Evolutionary conservation across 495 filamentous ascomycete species (phyloP), one percentile per base, ranked within the genome.

Genomic region (Lindgomyces ingoldianus): DNA sequence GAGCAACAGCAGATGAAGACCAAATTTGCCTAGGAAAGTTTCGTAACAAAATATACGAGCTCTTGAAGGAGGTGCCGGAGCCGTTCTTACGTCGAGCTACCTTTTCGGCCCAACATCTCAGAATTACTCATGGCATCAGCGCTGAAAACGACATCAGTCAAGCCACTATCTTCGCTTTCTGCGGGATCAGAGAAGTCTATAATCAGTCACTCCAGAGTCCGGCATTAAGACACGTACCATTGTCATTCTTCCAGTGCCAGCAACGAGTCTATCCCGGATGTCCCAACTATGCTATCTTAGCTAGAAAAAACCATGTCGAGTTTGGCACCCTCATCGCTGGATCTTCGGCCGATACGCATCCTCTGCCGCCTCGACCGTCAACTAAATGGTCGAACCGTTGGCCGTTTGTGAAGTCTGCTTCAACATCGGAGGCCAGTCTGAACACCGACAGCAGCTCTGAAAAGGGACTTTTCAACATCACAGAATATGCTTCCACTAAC

Each of bases 201-300:
- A 65, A 60, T n/a, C 52, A 57, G 27, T 69, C 74, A 11, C 25
- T 64, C 72, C 81, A 70, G 68, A 75, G 47, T 65, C 73, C 30
- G 75, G 78, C 51, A 62, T 77, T 62, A 63, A 77, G 53, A 73
- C 77, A 73, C 54, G 76, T 76, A 0, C 83, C 85, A 1, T 73
- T 84, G 29, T 79, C 78, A 14, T 81, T 87, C 59, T 87, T 86
- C 78, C 78, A 79, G 42, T 73, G 76, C 26, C 80, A 83, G 56
- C 83, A 86, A 64, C 83, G 84, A 53, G 75, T 81, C 9, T 82
- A 85, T 72, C 74, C 76, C 29, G 74, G 70, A 44, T 67, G 78
- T 30, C 74, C 77, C 0, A 83, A 86, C 60, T 78, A 80, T 21
- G 79, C 79, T 2, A 76, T 78, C 0, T 82, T 88, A 56, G 76